These are phyloP conservation scores for Penicillium sp. DNA, from an alignment of 2,329 filamentous ascomycete genomes.

Conservation along the genomic window DNA sequence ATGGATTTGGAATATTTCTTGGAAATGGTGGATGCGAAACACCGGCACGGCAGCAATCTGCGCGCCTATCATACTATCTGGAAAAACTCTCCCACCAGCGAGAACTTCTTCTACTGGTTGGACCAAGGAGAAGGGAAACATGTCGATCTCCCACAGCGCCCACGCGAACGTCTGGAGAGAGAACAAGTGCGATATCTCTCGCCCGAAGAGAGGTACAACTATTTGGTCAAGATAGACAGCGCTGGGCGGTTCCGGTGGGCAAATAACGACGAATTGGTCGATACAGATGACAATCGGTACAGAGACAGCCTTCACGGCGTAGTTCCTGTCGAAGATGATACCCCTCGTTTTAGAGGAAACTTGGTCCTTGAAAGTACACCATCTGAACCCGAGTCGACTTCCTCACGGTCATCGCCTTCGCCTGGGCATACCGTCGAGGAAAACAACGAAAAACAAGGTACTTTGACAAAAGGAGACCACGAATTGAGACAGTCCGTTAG, in stretches of 20 bases:
- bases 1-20: conserved; percentile 84
- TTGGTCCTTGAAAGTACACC: conserved; percentile 19
- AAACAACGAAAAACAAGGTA: conserved; percentile 39
- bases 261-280: conserved; percentile 72
- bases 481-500: conserved; percentile 57
- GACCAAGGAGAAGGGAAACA: conserved; percentile 71
- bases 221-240: conserved; percentile 69
- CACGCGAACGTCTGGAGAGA: conserved; percentile 66
- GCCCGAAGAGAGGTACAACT: conserved; percentile 73
- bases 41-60: conserved; percentile 80
- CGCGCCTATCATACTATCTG: conserved; percentile 77
- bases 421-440: conserved; percentile 1
- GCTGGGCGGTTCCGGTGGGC: conserved; percentile 79
- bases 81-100: conserved; percentile 68
- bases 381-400: neutral
- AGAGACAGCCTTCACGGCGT: conserved; percentile 76
- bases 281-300: conserved; percentile 63
- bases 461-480: conserved; percentile 61
- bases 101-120: conserved; percentile 94
- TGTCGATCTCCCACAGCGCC: conserved; percentile 65
- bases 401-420: conserved; percentile 23
- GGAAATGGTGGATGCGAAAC: conserved; percentile 80
- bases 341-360: conserved; percentile 49
- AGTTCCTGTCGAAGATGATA: conserved; percentile 57
- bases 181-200: conserved; percentile 81